Base-by-base conservation (phyloP, 495 filamentous ascomycete species). In the Podospora australis region DNA sequence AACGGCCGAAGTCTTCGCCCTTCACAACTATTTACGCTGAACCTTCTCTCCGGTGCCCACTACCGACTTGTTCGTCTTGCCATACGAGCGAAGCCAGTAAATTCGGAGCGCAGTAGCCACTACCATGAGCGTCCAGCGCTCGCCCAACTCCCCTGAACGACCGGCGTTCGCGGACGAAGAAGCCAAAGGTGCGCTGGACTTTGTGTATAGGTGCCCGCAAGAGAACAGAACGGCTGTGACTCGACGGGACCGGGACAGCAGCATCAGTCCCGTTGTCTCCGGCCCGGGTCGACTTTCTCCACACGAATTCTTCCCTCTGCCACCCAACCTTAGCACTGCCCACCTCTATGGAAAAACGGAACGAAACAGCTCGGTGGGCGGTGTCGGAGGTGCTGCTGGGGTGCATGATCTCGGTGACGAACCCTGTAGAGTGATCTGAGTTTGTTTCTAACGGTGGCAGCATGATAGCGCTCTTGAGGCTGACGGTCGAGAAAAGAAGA, bases 81-180 rank as follows among this genome's bases (percentile, higher is more conserved):
- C 49, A 17, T 28, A 13, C 21, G 4, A 13, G 5, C 50, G 49
- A 7, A 56, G 26, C 17, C 17, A 44, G n/a, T 39, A 47, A 8
- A 54, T 20, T 14, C 42, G 32, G 22, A 52, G 34, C 2, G 55
- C 21, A 8, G 51, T 57, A 6, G 30, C 35, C 2, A 54, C 39
- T 17, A 44, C 43, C 51, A 54, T 54, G 9, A 57, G 19, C 4
- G 42, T 26, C 55, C 51, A 54, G 17, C 55, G 41, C 6, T 54
- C 50, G 6, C 55, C 47, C 34, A 57, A 25, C 25, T 23, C 42
- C 11, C 50, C 51, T 2, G 36, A 40, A 7, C n/a, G 21, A 6
- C 42, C 55, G 19, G 44, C 23, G n/a, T n/a, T n/a, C n/a, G n/a
- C n/a, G n/a, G n/a, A n/a, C n/a, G n/a, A n/a, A n/a, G n/a, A n/a